Conservation (phyloP, 2,329 filamentous ascomycete species). For the Talaromyces rugulosus region DNA sequence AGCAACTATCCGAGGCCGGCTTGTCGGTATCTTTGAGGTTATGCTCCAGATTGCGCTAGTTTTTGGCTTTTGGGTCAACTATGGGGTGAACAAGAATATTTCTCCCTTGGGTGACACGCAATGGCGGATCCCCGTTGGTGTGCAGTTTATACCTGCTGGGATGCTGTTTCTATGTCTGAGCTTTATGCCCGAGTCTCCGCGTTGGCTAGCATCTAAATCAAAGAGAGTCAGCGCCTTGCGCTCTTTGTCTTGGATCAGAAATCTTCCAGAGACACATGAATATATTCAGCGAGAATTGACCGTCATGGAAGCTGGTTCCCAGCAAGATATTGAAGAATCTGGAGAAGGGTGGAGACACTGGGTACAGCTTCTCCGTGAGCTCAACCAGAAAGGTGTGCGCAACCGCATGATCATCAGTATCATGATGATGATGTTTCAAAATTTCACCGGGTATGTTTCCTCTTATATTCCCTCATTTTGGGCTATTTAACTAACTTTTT, state of each 20-base stretch:
- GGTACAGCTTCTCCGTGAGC: slow-evolving; percentile 35
- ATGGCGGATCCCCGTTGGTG: slow-evolving; percentile 58
- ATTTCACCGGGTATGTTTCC: slow-evolving; percentile 50
- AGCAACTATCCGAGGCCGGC: slow-evolving; percentile 52
- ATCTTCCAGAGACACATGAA: slow-evolving; percentile 46
- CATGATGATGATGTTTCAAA: slow-evolving; percentile 48
- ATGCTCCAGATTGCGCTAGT: slow-evolving; percentile 46
- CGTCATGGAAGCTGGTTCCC: slow-evolving; percentile 54
- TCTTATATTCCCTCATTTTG: slow-evolving; percentile 62
- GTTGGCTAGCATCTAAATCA: slow-evolving; percentile 62
- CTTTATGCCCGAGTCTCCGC: slow-evolving; percentile 58
- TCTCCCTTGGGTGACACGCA: slow-evolving; percentile 40
- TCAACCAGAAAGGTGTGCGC: slow-evolving; percentile 37
- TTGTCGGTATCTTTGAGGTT: slow-evolving; percentile 57
- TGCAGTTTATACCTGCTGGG: slow-evolving; percentile 59
- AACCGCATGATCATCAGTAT: slow-evolving; percentile 51
- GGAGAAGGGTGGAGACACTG: slow-evolving; percentile 37
- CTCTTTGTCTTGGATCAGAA: slow-evolving; percentile 53
- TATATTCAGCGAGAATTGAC: slow-evolving; percentile 48
- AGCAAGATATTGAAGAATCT: slow-evolving; percentile 50
- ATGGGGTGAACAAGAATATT: slow-evolving; percentile 35
- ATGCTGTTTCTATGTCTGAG: slow-evolving; percentile 57
- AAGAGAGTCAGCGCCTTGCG: slow-evolving; percentile 58
- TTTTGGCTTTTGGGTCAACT: slow-evolving; percentile 48
- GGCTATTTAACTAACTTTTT: slow-evolving; percentile 46